Evolutionary conservation across 2,329 filamentous ascomycete genomes (phyloP), one percentile per base, ranked within the genome.

Genomic region (Colletotrichum nymphaeae): DNA sequence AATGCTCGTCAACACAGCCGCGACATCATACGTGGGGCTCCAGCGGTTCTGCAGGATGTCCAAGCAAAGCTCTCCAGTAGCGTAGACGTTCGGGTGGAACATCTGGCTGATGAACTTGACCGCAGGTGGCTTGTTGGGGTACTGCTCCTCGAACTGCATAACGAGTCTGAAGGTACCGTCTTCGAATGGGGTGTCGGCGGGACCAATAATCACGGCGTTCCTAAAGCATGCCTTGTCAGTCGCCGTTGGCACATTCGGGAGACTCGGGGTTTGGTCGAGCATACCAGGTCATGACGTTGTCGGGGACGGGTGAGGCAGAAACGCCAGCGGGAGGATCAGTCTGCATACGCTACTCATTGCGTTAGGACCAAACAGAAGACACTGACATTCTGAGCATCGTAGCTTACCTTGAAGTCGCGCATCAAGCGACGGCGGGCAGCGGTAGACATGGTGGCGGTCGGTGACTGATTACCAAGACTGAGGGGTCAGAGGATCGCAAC

Each of bases 41-140:
- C 97, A 99, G 77, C 97, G 89, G 81, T 99, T 99, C 84, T 99
- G 97, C 72, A 99, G 84, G 77, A 99, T 99, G 81, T 99, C 97
- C 77, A 99, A 86, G 81, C 97, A 99, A 63, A 99, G 89, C 86
- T 99, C 97, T 74, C 97, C 97, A 0, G 95, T 98, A 66, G 94
- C 95, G 82, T 99, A 99, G 70, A 99, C 97, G 81, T 99, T 99
- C 22, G 97, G 97, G 79, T 99, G 97, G 84, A 99, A 99, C 97
- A 99, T 99, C 83, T 97, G 92, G 84, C 94, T 97, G 82, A 99
- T 97, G 83, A 99, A 99, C 82, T 98, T 98, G 85, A 98, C 97
- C 42, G 95, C 94, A 0, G 97, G 97, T 5, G 97, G 97, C 83
- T 98, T 98, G 86, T 98, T 99, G 35, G 97, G 97, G 79, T 99